Conservation (phyloP, 768 basidiomycete genomes). For the Tulasnella sp. region DNA sequence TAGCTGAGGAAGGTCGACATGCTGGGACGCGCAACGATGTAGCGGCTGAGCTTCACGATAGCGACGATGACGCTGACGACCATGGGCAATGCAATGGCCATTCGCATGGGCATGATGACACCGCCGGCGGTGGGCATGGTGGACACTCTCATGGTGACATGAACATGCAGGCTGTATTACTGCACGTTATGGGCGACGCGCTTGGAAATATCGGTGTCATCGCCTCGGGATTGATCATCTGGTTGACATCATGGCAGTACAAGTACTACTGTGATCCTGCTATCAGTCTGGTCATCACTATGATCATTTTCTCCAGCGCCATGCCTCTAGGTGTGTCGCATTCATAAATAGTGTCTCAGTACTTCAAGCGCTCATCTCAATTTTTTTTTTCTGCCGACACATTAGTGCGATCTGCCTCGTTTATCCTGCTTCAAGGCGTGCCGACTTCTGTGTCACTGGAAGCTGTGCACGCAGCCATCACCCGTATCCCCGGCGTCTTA, state of each 20-base stretch:
- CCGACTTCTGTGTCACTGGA: slow-evolving; percentile 83
- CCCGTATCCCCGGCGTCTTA: slow-evolving; percentile 71
- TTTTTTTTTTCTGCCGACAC: neutral
- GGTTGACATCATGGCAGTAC: slow-evolving; percentile 74
- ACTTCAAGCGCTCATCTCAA: too few species aligned
- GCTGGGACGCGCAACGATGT: slow-evolving; percentile 15
- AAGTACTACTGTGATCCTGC: slow-evolving; percentile 89
- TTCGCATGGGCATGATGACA: slow-evolving; percentile 18
- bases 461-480: slow-evolving; percentile 73
- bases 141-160: slow-evolving; percentile 50
- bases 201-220: slow-evolving; percentile 98
- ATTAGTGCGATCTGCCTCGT: slow-evolving; percentile 49
- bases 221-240: slow-evolving; percentile 86
- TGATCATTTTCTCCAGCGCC: slow-evolving; percentile 94
- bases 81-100: slow-evolving; percentile 12
- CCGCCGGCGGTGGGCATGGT: slow-evolving; percentile 12
- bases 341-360: neutral
- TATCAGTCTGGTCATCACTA: slow-evolving; percentile 87
- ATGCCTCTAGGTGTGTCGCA: slow-evolving; percentile 53
- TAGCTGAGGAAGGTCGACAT: slow-evolving; percentile 11
- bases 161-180: slow-evolving; percentile 95
- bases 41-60: neutral
- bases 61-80: slow-evolving; percentile 20
- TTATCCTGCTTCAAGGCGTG: slow-evolving; percentile 90
- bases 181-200: slow-evolving; percentile 95